Conservation (phyloP, 306 rosid species). For the Pachyrhizus erosus region DNA sequence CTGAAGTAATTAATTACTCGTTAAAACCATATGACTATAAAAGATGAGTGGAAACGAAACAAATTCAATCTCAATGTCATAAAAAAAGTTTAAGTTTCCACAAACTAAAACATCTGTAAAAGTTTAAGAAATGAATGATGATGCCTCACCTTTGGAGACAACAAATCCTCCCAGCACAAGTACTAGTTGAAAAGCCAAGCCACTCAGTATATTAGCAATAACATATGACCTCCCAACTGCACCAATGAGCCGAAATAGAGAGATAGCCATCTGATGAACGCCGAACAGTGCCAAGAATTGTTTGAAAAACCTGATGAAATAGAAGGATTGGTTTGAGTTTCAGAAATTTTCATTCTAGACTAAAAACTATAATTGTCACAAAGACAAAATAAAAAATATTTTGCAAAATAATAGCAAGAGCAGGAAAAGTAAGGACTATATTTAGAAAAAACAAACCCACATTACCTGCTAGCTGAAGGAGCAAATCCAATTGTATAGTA, state of each 20-base stretch:
- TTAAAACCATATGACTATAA: background rate
- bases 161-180: conserved; percentile 73
- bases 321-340: background rate
- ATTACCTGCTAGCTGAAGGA: conserved; percentile 74
- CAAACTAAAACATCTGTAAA: background rate
- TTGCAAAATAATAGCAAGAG: background rate
- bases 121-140: conserved; percentile 21
- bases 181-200: conserved; percentile 52
- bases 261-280: conserved; percentile 72
- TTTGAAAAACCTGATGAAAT: conserved; percentile 59
- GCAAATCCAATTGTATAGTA: conserved; percentile 88
- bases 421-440: background rate
- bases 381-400: background rate
- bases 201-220: conserved; percentile 57
- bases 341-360: background rate
- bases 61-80: background rate
- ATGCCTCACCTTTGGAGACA: conserved; percentile 54
- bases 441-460: conserved; percentile 18
- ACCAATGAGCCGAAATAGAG: conserved; percentile 67
- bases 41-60: background rate
- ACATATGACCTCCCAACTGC: conserved; percentile 64
- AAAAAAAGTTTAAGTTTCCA: background rate
- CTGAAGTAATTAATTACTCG: background rate
- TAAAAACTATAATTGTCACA: background rate
- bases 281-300: conserved; percentile 62